These are phyloP conservation scores for Euphrasia confusa DNA, from an alignment of 257 asterid genomes.

Conservation along the genomic window DNA sequence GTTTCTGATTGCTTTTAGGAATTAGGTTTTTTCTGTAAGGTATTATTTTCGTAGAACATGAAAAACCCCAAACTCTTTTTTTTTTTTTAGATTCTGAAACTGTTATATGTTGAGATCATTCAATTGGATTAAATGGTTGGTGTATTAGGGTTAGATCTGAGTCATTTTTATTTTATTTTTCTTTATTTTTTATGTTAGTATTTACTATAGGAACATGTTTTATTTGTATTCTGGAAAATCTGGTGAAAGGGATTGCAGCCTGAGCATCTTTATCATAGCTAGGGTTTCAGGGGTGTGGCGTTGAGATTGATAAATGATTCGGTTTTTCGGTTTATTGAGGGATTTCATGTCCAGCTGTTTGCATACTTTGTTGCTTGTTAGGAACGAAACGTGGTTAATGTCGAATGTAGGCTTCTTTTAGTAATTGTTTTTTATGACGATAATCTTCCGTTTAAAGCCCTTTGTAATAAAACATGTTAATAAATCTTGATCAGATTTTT, in stretches of 20 bases:
- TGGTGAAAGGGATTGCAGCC: conserved; percentile 22
- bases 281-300: not conserved
- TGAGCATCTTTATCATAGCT: conserved; percentile 24
- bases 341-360: not conserved
- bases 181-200: conserved; percentile 5
- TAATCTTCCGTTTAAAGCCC: not conserved
- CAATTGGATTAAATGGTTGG: not conserved
- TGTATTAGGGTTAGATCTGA: conserved; percentile 45
- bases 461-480: not conserved
- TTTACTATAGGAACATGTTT: not conserved
- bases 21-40: not conserved
- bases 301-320: not conserved
- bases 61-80: not conserved
- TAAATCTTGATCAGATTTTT: not conserved
- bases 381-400: not conserved
- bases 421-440: not conserved
- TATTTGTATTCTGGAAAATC: conserved; percentile 19
- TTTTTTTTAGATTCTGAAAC: not conserved
- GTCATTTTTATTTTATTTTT: conserved; percentile 1
- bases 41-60: not conserved
- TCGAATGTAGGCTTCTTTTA: not conserved
- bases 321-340: not conserved
- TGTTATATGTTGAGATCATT: not conserved
- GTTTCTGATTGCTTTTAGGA: conserved; percentile 5
- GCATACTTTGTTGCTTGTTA: conserved; percentile 1